These are phyloP conservation scores for Pythium volutum DNA, from an alignment of 352 stramenopile genomes.

Conservation along the genomic window DNA sequence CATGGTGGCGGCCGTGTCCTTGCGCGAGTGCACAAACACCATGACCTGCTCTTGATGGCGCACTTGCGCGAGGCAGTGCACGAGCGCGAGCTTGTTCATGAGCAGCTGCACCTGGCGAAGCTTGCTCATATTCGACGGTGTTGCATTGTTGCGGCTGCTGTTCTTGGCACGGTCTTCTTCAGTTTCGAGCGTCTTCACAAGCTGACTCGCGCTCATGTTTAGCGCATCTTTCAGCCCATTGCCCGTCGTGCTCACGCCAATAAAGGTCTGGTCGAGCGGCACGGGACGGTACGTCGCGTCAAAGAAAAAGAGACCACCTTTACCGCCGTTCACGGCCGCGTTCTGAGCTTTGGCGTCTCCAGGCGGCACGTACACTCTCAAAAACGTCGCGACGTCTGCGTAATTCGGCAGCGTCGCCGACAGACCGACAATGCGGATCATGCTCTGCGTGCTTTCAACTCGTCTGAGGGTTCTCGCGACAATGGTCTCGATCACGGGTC, in stretches of 20 bases:
- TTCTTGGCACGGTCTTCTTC: conserved; percentile 35
- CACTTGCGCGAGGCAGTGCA: conserved; percentile 67
- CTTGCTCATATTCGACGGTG: conserved; percentile 45
- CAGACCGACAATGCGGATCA: conserved; percentile 98
- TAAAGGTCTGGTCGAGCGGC: conserved; percentile 98
- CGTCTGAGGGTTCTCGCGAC: conserved; percentile 97
- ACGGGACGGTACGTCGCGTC: conserved; percentile 97
- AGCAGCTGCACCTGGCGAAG: conserved; percentile 65
- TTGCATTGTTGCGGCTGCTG: conserved; percentile 4
- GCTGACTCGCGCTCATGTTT: conserved; percentile 39
- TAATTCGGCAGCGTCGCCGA: conserved; percentile 99
- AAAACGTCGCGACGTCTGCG: conserved; percentile 96
- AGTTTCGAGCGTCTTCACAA: conserved; percentile 45
- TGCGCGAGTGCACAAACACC: conserved; percentile 99
- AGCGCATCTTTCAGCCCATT: conserved; percentile 61
- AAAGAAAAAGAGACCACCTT: conserved; percentile 97
- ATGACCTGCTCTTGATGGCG: conserved; percentile 90
- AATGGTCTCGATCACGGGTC: conserved; percentile 99
- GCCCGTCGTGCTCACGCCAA: conserved; percentile 90
- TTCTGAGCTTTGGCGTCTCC: conserved; percentile 55
- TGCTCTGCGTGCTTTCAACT: conserved; percentile 96
- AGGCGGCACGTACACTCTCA: conserved; percentile 89
- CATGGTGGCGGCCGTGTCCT: conserved; percentile 96
- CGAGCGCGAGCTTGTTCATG: conserved; percentile 85
- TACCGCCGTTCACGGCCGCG: conserved; percentile 65